A percentile compares a stretch with the other conserved stretches of the same genome.
phyloP scores from a whole-genome alignment of 1,284 basidiomycete species.

The Microbotryomycetes sp. region DNA sequence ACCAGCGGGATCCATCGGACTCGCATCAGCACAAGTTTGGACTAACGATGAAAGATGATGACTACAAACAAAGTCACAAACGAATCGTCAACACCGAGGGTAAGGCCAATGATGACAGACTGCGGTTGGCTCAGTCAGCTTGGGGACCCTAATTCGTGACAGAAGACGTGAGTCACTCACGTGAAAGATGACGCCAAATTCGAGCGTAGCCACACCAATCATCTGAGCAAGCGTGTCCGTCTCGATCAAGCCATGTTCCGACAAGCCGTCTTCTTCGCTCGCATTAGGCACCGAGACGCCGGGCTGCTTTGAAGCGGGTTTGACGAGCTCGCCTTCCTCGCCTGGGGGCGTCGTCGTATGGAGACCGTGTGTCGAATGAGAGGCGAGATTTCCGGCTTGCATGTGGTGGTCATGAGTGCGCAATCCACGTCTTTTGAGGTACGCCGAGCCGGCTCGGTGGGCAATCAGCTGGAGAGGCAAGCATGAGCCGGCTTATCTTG shows the following conservation, averaged over 20 bases:
- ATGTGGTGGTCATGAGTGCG: conserved; percentile 29
- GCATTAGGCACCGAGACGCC: background rate
- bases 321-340: conserved; percentile 1
- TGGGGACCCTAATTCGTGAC: too few relatives aligned
- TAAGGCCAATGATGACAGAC: conserved; percentile 78
- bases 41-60: conserved; percentile 54
- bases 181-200: conserved; percentile 86
- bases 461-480: conserved; percentile 76
- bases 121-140: too few relatives aligned
- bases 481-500: too few relatives aligned
- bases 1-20: conserved; percentile 33
- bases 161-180: conserved; percentile 37
- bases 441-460: conserved; percentile 33
- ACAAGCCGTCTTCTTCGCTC: background rate
- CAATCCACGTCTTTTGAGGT: conserved; percentile 31
- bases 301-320: background rate
- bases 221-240: conserved; percentile 62
- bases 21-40: conserved; percentile 33
- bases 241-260: conserved; percentile 32
- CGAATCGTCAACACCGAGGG: conserved; percentile 71
- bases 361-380: conserved; percentile 15
- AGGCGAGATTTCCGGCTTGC: conserved; percentile 8
- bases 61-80: conserved; percentile 86
- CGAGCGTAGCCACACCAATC: conserved; percentile 75
- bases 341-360: background rate